phyloP scores from a whole-genome alignment of 495 filamentous ascomycete species.

The Aspergillus affinis region DNA sequence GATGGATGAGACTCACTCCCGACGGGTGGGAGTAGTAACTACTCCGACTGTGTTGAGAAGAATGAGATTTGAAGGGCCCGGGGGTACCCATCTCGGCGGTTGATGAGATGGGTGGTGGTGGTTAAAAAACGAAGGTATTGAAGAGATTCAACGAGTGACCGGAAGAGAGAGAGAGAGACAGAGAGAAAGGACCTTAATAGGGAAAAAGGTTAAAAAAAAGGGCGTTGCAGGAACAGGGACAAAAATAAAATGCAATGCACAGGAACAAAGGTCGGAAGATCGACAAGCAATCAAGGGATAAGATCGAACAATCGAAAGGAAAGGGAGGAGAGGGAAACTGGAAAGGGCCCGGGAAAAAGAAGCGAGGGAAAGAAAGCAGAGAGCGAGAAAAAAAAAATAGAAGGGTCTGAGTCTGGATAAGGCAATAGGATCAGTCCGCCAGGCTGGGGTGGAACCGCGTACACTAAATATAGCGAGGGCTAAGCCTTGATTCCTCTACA shows the following conservation, averaged over 20 bases:
- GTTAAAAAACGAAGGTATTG: neutral
- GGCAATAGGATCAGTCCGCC: neutral
- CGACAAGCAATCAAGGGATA: neutral
- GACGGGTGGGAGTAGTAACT: conserved; percentile 6
- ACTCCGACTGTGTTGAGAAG: conserved; percentile 3
- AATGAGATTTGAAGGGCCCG: neutral
- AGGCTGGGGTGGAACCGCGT: neutral
- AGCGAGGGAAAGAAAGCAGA: neutral
- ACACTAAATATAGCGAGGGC: neutral
- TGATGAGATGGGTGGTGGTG: neutral
- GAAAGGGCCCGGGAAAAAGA: neutral
- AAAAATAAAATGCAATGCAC: no score
- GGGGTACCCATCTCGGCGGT: neutral
- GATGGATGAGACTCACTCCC: neutral
- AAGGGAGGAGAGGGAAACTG: neutral
- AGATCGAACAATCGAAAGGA: neutral
- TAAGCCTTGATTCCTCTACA: neutral
- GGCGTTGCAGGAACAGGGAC: no score
- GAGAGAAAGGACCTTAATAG: no score
- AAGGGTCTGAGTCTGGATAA: neutral
- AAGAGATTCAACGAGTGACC: neutral
- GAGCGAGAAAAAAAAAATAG: no score
- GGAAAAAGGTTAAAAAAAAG: no score
- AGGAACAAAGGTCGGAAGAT: neutral
- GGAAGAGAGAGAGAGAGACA: no score